Evolutionary conservation across 495 filamentous ascomycete genomes (phyloP).

Genomic region (Penicillium ochrochloron): DNA sequence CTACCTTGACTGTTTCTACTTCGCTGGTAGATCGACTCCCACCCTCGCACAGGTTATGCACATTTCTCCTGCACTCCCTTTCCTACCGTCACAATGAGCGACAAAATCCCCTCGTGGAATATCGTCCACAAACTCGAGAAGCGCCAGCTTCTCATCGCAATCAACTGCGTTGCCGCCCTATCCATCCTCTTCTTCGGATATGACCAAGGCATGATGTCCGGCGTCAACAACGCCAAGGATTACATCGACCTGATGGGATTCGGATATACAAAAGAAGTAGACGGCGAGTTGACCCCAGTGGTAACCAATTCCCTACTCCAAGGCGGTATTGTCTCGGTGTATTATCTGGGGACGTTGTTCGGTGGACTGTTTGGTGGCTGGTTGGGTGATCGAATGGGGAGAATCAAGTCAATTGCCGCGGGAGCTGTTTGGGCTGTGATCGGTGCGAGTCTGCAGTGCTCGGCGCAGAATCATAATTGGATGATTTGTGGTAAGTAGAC

Average conservation of each 20-base stretch:
- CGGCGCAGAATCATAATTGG: conserved; percentile 68
- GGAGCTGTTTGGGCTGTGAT: conserved; percentile 62
- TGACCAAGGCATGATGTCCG: conserved; percentile 77
- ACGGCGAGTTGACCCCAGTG: conserved; percentile 51
- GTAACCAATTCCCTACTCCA: conserved; percentile 66
- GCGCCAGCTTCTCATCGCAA: conserved; percentile 62
- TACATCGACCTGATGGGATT: conserved; percentile 71
- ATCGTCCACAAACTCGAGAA: conserved; percentile 66
- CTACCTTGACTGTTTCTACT: neutral
- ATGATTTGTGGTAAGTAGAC: conserved; percentile 65
- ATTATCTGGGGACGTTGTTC: conserved; percentile 70
- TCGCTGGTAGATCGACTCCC: too few species aligned
- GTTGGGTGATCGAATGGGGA: conserved; percentile 63
- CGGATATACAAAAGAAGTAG: conserved; percentile 58
- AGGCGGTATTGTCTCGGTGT: conserved; percentile 71
- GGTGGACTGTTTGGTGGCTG: conserved; percentile 64
- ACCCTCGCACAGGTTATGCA: neutral
- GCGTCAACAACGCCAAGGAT: conserved; percentile 68
- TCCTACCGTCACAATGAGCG: conserved; percentile 40
- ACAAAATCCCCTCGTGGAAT: conserved; percentile 58
- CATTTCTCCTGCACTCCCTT: neutral
- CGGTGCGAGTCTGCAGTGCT: conserved; percentile 63
- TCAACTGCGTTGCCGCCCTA: conserved; percentile 66
- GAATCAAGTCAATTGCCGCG: conserved; percentile 64
- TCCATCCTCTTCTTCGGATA: conserved; percentile 68